A percentile compares a stretch with the other conserved stretches of the same genome.
These are phyloP conservation scores for Talaromyces nanjingensis DNA, from an alignment of 495 filamentous ascomycete genomes.

Conservation along the genomic window DNA sequence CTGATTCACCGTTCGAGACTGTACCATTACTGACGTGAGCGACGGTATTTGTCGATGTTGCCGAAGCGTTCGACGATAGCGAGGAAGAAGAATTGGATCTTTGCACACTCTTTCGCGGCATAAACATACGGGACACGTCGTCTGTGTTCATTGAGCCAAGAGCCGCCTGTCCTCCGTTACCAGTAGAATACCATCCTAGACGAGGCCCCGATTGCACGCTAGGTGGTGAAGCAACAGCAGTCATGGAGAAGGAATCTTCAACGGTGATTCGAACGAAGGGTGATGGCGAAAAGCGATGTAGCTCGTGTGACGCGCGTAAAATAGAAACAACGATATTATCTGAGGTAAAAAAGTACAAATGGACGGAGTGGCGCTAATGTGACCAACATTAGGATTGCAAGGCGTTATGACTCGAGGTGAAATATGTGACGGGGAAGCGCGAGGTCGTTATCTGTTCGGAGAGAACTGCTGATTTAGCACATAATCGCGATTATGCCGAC, in stretches of 20 bases:
- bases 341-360: background rate
- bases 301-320: conserved; percentile 1
- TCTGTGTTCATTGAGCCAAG: conserved; percentile 77
- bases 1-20: conserved; percentile 31
- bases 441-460: background rate
- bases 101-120: conserved; percentile 76
- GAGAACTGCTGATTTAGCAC: background rate
- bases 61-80: conserved; percentile 46
- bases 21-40: conserved; percentile 46
- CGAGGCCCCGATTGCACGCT: conserved; percentile 70
- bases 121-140: conserved; percentile 82
- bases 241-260: conserved; percentile 60
- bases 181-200: conserved; percentile 52
- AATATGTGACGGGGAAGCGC: background rate
- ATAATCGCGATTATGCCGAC: background rate
- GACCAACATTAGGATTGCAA: conserved; percentile 3
- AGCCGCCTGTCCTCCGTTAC: conserved; percentile 67
- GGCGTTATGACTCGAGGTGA: background rate
- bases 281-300: background rate
- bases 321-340: background rate
- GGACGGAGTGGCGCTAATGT: background rate
- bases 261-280: background rate
- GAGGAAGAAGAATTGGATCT: conserved; percentile 87
- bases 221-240: conserved; percentile 90
- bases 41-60: conserved; percentile 40